These are phyloP conservation scores for Heliocybe sulcata DNA, from an alignment of 1,284 basidiomycete species.

Conservation along the genomic window DNA sequence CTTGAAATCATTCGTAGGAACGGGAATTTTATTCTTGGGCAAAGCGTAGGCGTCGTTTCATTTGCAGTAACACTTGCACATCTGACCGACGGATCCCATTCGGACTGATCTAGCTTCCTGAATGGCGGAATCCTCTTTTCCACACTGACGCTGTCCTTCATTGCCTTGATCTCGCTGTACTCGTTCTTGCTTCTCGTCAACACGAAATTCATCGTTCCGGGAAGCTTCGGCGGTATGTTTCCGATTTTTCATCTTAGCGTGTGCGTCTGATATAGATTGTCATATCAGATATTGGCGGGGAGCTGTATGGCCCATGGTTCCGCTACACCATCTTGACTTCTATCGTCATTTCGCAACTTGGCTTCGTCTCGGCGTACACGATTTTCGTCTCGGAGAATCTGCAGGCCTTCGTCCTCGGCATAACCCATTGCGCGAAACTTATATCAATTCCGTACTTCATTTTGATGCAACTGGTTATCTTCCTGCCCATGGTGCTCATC, in stretches of 20 bases:
- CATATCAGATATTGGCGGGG: conserved; percentile 82
- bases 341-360: conserved; percentile 87
- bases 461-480: conserved; percentile 76
- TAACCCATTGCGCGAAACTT: conserved; percentile 71
- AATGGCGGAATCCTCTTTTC: conserved; percentile 97
- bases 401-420: conserved; percentile 80
- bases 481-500: conserved; percentile 82
- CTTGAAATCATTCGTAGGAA: conserved; percentile 94
- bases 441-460: conserved; percentile 81
- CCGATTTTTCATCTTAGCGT: neutral
- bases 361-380: conserved; percentile 86
- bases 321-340: conserved; percentile 84
- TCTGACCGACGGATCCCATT: neutral
- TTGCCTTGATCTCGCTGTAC: conserved; percentile 87
- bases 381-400: conserved; percentile 96
- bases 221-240: conserved; percentile 82
- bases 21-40: conserved; percentile 93
- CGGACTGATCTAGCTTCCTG: conserved; percentile 57
- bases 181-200: conserved; percentile 92
- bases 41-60: conserved; percentile 62
- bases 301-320: conserved; percentile 91
- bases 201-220: conserved; percentile 85
- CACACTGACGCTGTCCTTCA: conserved; percentile 66
- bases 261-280: neutral
- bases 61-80: neutral